phyloP scores from a whole-genome alignment of 208 protist genomes.

The Leishmania braziliensis region DNA sequence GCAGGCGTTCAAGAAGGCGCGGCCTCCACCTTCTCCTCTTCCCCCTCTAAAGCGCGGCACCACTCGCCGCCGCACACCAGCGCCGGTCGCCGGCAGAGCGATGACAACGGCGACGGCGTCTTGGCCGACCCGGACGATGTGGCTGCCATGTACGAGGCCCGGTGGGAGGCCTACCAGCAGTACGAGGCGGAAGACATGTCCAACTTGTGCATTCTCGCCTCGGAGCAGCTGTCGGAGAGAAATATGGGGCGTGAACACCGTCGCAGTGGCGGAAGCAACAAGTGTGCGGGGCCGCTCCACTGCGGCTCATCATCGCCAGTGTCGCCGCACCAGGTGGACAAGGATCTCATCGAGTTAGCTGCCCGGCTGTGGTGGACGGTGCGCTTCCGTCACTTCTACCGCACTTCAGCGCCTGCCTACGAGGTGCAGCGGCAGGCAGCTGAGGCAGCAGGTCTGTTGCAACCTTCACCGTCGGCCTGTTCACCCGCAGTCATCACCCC shows the following conservation, averaged over 20 bases:
- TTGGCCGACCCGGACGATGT: slow-evolving; percentile 17
- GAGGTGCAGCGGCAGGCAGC: slow-evolving; percentile 37
- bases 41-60: too few species aligned
- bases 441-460: slow-evolving; percentile 17
- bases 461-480: slow-evolving; percentile 3
- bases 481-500: slow-evolving; percentile 1
- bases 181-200: slow-evolving; percentile 33
- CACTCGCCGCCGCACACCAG: neutral
- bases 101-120: neutral
- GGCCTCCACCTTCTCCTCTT: neutral
- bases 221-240: slow-evolving; percentile 11
- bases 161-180: slow-evolving; percentile 39
- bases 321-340: slow-evolving; percentile 19
- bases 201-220: slow-evolving; percentile 28
- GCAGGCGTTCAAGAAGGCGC: neutral
- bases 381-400: slow-evolving; percentile 33
- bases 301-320: neutral
- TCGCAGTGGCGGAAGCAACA: neutral
- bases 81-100: neutral
- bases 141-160: slow-evolving; percentile 18
- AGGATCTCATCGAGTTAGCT: slow-evolving; percentile 26
- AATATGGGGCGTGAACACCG: neutral
- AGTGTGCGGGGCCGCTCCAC: neutral
- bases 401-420: slow-evolving; percentile 20
- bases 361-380: slow-evolving; percentile 41